Base-by-base conservation (phyloP, 2,329 filamentous ascomycete genomes). In the Cordyceps cicadae region DNA sequence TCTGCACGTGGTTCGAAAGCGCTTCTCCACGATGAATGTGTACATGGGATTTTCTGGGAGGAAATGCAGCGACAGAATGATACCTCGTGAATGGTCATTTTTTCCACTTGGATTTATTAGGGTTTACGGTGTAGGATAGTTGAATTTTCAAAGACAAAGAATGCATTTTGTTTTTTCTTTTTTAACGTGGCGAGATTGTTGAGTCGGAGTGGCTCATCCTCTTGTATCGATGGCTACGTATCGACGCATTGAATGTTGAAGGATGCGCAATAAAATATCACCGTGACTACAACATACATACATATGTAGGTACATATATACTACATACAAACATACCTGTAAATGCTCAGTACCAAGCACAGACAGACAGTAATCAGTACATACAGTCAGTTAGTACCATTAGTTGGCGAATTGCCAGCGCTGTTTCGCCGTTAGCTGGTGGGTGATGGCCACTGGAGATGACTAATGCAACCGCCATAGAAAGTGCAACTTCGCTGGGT, bases 1-100 rank as follows among this genome's bases (percentile, higher is more conserved):
- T 72, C 71, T 74, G 73, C 75, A 72, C 74, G 77, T 77, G 77
- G 77, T 74, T 75, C 71, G 78, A 80, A 80, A 79, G 74, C 70
- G 73, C 74, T 76, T 77, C 73, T 75, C 73, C 72, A 76, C 74
- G 71, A 63, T 63, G 63, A 66, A 71, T 69, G 71, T 71, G 45
- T 60, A 46, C 53, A 60, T 71, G 72, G 66, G 67, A 64, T 67
- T 62, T 66, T 54, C 66, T 63, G 66, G 66, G 63, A 66, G 52
- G 62, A 61, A 58, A 66, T 65, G 63, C 64, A 46, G 43, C 24
- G 34, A 50, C 50, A 50, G 26, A 26, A 52, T 54, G 60, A 54
- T 58, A 58, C 54, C 55, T 49, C 55, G 11, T 37, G 50, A 59
- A 43, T 59, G 55, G 50, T 51, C 55, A 51, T 58, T 8, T 58